phyloP scores from a whole-genome alignment of 2,329 filamentous ascomycete species.

The Diaporthe eres region DNA sequence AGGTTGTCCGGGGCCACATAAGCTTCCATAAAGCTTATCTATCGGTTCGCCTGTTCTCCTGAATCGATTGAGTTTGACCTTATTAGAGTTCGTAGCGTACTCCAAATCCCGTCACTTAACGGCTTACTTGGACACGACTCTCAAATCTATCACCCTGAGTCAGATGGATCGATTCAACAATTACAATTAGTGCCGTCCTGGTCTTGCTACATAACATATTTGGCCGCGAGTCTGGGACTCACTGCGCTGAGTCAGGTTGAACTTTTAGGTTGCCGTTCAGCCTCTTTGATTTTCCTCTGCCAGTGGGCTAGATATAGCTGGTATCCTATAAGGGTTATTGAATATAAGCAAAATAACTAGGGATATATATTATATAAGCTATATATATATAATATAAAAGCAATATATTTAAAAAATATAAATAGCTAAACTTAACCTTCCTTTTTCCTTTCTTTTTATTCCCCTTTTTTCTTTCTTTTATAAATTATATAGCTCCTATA shows the following conservation, averaged over 20 bases:
- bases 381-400: no score
- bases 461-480: no score
- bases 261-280: background rate
- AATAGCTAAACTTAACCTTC: no score
- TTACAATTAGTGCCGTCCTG: background rate
- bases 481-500: no score
- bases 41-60: background rate
- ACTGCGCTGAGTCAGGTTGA: background rate
- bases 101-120: background rate
- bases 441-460: no score
- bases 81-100: background rate
- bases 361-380: no score
- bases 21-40: background rate
- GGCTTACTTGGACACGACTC: background rate
- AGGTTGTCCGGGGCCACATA: background rate
- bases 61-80: conserved; percentile 1
- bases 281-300: background rate
- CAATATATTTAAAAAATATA: no score
- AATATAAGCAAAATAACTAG: no score
- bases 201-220: background rate
- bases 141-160: background rate
- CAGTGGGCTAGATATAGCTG: background rate
- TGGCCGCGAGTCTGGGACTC: background rate
- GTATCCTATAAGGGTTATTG: no score
- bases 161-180: background rate